Base-by-base conservation (phyloP, 225 moss, liverwort and hornwort genomes). In the Bryoerythrophyllum caledonicum region DNA sequence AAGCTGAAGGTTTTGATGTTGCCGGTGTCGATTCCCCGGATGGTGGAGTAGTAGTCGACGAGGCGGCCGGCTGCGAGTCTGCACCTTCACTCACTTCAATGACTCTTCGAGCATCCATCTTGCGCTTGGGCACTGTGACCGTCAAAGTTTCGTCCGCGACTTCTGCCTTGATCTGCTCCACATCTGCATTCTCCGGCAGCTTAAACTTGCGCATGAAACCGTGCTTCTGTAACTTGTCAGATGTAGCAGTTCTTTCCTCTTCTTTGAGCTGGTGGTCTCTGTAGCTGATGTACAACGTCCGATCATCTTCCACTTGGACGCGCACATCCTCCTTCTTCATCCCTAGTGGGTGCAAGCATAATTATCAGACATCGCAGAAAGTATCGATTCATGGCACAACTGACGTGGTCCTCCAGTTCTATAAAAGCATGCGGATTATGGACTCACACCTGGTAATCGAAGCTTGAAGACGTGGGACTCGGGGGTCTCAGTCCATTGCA, bases 61-160 rank as follows among this genome's bases (percentile, higher is more conserved):
- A 51, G 51, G 51, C n/a, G 32, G 67, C n/a, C 38, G 38, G 38
- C 51, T 67, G 51, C 13, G 65, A 6, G 34, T 21, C 17, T 49
- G 12, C 71, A 59, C 68, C 52, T 41, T 61, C 75, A 28, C 65
- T 70, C 0, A 81, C 72, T 25, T 78, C 63, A 5, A 85, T 78
- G 38, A 38, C 38, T 12, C 24, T 41, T 10, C 81, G 78, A 67
- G 65, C 68, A 70, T 81, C 81, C 0, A 7, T 56, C 75, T 81
- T 74, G 10, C 54, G 74, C 70, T 91, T 91, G 7, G 84, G 89
- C 25, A 89, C 78, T 10, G 79, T 85, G 51, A 89, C 81, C 21
- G 77, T 89, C 57, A 91, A 62, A 0, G 81, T 85, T 37, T 78
- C 83, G 75, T 85, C 72, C 5, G 74, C 73, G 30, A 85, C 79